These are phyloP conservation scores for Periconia macrospinosa DNA, from an alignment of 2,329 filamentous ascomycete genomes.

Conservation along the genomic window DNA sequence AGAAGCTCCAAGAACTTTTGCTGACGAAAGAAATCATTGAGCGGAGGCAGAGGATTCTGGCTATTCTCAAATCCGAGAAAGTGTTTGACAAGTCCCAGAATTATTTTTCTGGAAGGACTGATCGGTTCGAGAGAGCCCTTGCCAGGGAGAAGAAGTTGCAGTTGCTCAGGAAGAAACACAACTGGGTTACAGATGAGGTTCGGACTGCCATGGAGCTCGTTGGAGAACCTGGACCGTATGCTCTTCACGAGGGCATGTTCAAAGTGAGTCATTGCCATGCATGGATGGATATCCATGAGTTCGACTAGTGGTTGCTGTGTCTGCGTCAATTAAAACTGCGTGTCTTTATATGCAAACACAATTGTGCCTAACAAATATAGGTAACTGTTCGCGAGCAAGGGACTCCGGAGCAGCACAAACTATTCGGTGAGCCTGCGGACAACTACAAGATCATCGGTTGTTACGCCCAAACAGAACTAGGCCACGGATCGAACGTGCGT, in stretches of 20 bases:
- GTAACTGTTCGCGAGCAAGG: conserved; percentile 72
- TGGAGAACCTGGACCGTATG: conserved; percentile 73
- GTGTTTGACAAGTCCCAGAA: conserved; percentile 80
- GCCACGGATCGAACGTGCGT: conserved; percentile 71
- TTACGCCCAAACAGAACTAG: conserved; percentile 79
- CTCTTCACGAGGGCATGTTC: conserved; percentile 72
- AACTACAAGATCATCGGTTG: conserved; percentile 75
- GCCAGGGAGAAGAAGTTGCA: conserved; percentile 71
- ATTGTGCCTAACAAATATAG: conserved; percentile 36
- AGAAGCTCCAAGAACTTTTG: conserved; percentile 68
- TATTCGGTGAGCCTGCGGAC: conserved; percentile 69
- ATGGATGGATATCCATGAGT: too few species aligned
- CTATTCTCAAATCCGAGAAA: conserved; percentile 66
- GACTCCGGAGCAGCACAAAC: conserved; percentile 71
- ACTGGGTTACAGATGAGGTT: conserved; percentile 69
- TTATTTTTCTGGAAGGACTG: conserved; percentile 71
- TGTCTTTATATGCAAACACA: too few species aligned
- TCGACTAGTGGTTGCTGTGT: too few species aligned
- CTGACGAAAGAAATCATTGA: conserved; percentile 68
- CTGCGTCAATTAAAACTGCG: too few species aligned
- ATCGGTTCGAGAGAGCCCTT: conserved; percentile 69
- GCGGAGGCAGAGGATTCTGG: conserved; percentile 62
- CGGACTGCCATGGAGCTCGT: conserved; percentile 68
- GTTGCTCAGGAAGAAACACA: conserved; percentile 66
- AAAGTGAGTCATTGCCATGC: conserved; percentile 47